Conservation (phyloP, 2,329 filamentous ascomycete genomes). For the Paecilomyces fulvus region DNA sequence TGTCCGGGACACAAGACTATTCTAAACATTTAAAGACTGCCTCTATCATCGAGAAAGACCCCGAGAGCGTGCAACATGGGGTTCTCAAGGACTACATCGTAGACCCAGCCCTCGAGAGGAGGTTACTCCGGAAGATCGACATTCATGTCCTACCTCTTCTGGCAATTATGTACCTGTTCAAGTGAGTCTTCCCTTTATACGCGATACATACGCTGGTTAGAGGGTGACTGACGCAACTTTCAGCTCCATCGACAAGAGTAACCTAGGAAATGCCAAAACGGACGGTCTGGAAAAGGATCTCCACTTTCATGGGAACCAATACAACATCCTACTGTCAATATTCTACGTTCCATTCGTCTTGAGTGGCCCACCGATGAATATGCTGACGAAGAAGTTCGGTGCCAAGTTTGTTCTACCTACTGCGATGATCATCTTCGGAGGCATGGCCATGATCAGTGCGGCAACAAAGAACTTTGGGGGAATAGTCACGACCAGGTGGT, state of each 20-base stretch:
- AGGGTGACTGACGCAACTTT: too few relatives aligned
- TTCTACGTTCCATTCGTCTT: constrained; percentile 22
- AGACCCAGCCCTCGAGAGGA: constrained; percentile 31
- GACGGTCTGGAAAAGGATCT: constrained; percentile 14
- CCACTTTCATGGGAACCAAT: constrained; percentile 16
- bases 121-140: constrained; percentile 41
- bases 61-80: too few relatives aligned
- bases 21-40: too few relatives aligned
- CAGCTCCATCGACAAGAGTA: too few relatives aligned
- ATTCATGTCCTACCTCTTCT: constrained; percentile 41
- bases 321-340: constrained; percentile 29
- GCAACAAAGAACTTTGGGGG: constrained; percentile 13
- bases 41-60: too few relatives aligned
- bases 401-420: constrained; percentile 12
- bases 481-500: constrained; percentile 18
- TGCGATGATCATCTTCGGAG: constrained; percentile 11
- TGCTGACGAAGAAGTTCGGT: constrained; percentile 12
- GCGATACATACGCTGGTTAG: too few relatives aligned
- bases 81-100: neutral
- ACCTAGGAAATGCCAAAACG: constrained; percentile 13
- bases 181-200: constrained; percentile 24
- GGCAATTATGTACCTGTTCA: constrained; percentile 33
- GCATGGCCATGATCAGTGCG: too few relatives aligned
- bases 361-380: constrained; percentile 20
- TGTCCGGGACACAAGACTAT: too few relatives aligned